phyloP scores from a whole-genome alignment of 2,329 filamentous ascomycete species.

The Ambrosiella beaveri region DNA sequence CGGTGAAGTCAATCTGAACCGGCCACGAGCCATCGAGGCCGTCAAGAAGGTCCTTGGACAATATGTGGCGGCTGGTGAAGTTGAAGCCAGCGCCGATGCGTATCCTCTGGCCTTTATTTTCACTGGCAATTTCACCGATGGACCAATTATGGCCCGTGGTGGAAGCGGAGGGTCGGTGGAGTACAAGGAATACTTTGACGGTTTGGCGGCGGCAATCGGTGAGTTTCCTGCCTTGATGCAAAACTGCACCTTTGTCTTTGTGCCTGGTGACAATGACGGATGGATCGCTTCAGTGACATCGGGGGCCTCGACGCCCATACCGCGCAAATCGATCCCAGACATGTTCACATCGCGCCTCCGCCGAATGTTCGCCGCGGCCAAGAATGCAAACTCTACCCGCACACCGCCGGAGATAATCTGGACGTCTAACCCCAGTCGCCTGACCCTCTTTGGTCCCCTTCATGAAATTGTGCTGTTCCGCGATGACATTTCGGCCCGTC shows the following conservation, averaged over 20 bases:
- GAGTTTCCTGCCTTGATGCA: constrained; percentile 72
- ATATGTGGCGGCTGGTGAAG: constrained; percentile 50
- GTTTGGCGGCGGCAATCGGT: constrained; percentile 60
- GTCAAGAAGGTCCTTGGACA: constrained; percentile 59
- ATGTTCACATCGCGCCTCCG: constrained; percentile 80
- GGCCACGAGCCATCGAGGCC: constrained; percentile 63
- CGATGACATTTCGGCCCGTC: constrained; percentile 66
- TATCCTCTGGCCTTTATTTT: constrained; percentile 67
- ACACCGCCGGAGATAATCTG: constrained; percentile 59
- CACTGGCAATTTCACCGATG: constrained; percentile 63
- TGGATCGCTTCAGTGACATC: constrained; percentile 78
- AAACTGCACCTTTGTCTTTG: constrained; percentile 71
- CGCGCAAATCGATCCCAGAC: constrained; percentile 58
- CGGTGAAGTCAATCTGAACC: constrained; percentile 74
- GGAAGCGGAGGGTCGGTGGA: constrained; percentile 64
- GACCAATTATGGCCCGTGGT: constrained; percentile 49
- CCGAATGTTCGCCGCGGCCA: constrained; percentile 62
- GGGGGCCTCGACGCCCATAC: constrained; percentile 53
- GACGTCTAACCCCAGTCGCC: constrained; percentile 70
- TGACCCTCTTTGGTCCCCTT: constrained; percentile 71
- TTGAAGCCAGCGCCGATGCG: constrained; percentile 41
- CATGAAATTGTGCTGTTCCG: constrained; percentile 78
- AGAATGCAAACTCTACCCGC: constrained; percentile 36
- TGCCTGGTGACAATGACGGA: constrained; percentile 93
- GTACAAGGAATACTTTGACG: constrained; percentile 93